Percentiles rank a stretch among this genome's conserved stretches.
These are phyloP conservation scores for Candida railenensis DNA, from an alignment of 805 yeast species.

Conservation along the genomic window DNA sequence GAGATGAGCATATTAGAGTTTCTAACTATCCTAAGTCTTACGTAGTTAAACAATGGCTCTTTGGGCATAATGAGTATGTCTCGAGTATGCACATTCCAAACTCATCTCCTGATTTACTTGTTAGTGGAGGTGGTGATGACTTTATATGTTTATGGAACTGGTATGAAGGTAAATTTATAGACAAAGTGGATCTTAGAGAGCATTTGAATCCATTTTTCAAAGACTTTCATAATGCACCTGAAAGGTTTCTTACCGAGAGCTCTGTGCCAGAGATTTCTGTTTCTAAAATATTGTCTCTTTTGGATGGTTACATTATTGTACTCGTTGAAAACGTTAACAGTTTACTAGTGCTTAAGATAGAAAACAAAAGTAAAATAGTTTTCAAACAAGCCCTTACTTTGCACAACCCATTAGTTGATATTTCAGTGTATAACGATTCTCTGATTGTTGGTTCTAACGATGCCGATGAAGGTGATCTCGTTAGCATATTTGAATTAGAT, in stretches of 20 bases:
- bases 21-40: constrained; percentile 76
- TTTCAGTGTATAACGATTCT: constrained; percentile 20
- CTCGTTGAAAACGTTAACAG: constrained; percentile 52
- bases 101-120: constrained; percentile 35
- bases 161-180: constrained; percentile 47
- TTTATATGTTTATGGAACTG: constrained; percentile 78
- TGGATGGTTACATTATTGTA: constrained; percentile 36
- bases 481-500: constrained; percentile 10
- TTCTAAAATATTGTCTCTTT: constrained; percentile 38
- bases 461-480: constrained; percentile 22
- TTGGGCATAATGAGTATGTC: constrained; percentile 84
- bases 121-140: constrained; percentile 93
- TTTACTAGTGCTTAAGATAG: constrained; percentile 36
- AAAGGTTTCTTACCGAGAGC: constrained; percentile 52
- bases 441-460: constrained; percentile 30
- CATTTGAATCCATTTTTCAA: constrained; percentile 41
- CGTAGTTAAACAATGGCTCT: constrained; percentile 77
- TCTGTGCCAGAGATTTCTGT: constrained; percentile 57
- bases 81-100: constrained; percentile 60
- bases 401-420: constrained; percentile 25
- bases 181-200: constrained; percentile 48
- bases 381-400: constrained; percentile 31
- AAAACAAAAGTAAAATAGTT: constrained; percentile 22
- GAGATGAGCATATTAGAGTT: constrained; percentile 94
- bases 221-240: constrained; percentile 63